Percentiles rank a stretch among this genome's conserved stretches.
Conservation (phyloP, 1,284 basidiomycete species). For the Gymnopus androsaceus region DNA sequence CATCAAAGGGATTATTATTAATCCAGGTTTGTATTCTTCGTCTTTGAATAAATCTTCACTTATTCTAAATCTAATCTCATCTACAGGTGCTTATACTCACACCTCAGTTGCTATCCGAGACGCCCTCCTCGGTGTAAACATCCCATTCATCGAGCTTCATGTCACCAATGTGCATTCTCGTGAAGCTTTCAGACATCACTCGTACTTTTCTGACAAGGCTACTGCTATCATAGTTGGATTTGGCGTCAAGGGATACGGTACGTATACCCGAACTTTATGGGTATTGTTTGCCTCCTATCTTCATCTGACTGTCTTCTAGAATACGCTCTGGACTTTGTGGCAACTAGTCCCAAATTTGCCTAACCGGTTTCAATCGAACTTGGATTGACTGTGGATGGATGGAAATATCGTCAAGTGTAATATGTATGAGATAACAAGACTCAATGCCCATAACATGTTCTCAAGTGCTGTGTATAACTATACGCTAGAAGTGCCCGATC, state of each 20-base stretch:
- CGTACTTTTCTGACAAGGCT: conserved; percentile 26
- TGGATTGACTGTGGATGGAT: too few species aligned
- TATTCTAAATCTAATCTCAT: neutral
- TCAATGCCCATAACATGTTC: too few species aligned
- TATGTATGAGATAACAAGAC: too few species aligned
- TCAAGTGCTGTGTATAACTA: too few species aligned
- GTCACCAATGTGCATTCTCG: conserved; percentile 24
- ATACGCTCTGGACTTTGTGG: conserved; percentile 16
- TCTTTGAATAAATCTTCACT: neutral
- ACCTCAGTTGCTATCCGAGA: conserved; percentile 25
- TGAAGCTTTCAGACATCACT: conserved; percentile 24
- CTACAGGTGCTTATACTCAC: conserved; percentile 24
- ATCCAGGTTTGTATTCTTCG: conserved; percentile 17
- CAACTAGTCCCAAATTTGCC: conserved; percentile 16
- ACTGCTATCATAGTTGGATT: conserved; percentile 22
- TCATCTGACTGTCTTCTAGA: neutral
- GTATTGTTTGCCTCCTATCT: too few species aligned
- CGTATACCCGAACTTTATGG: neutral
- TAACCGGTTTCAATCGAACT: too few species aligned
- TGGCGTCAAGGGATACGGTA: conserved; percentile 24
- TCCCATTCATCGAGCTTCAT: conserved; percentile 26
- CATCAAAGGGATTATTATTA: conserved; percentile 23
- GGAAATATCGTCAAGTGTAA: too few species aligned
- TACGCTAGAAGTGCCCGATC: too few species aligned
- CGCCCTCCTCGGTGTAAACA: conserved; percentile 22